These are phyloP conservation scores for Neonectria neomacrospora DNA, from an alignment of 2,329 filamentous ascomycete genomes.

Conservation along the genomic window DNA sequence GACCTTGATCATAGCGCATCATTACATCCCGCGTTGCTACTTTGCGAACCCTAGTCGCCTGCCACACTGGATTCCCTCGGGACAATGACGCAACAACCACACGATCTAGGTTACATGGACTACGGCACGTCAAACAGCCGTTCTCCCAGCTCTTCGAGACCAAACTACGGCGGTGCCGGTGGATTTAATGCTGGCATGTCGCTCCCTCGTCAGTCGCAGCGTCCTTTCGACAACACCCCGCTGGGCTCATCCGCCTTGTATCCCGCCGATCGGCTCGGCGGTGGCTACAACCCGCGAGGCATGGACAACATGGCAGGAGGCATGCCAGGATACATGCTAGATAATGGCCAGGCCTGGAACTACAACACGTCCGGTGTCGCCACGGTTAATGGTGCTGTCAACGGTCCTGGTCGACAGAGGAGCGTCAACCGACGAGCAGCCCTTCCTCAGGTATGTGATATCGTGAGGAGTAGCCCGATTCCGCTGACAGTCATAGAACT, in stretches of 20 bases:
- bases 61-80: conserved; percentile 36
- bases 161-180: conserved; percentile 59
- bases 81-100: conserved; percentile 60
- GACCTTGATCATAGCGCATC: conserved; percentile 28
- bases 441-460: conserved; percentile 76
- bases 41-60: conserved; percentile 23
- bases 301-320: conserved; percentile 60
- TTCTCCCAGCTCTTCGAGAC: conserved; percentile 74
- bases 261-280: conserved; percentile 72
- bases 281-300: conserved; percentile 68
- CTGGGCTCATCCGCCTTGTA: conserved; percentile 74
- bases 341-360: conserved; percentile 86
- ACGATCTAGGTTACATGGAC: conserved; percentile 77
- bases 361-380: conserved; percentile 75
- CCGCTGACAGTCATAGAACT: conserved; percentile 53
- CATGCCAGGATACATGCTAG: conserved; percentile 63
- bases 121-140: conserved; percentile 71
- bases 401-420: conserved; percentile 69
- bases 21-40: conserved; percentile 15
- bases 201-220: conserved; percentile 67
- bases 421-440: conserved; percentile 67
- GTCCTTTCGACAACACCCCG: conserved; percentile 82
- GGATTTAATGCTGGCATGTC: conserved; percentile 63
- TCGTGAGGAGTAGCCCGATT: neutral
- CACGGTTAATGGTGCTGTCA: conserved; percentile 71